Conservation (phyloP, 805 yeast genomes). For the Pichia exigua region DNA sequence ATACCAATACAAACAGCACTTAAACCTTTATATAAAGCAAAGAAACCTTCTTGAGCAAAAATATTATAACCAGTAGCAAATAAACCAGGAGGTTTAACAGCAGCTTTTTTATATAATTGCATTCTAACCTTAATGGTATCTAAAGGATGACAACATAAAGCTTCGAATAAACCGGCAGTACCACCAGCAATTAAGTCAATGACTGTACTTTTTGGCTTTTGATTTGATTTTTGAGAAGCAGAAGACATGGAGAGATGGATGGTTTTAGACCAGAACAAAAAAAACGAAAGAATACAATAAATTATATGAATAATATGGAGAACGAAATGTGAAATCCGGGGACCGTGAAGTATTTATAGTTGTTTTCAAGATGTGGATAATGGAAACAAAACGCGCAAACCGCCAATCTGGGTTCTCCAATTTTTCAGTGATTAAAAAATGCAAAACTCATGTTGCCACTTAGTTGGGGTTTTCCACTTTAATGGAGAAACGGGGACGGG, state of each 20-base stretch:
- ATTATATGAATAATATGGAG: background rate
- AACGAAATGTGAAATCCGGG: background rate
- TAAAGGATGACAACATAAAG: constrained; percentile 96
- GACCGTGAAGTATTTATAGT: background rate
- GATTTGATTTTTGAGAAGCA: constrained; percentile 16
- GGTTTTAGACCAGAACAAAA: background rate
- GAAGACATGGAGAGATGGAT: constrained; percentile 6
- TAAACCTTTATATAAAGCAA: constrained; percentile 88
- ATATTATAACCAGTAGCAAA: constrained; percentile 73
- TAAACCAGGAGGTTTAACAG: constrained; percentile 75
- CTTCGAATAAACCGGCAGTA: constrained; percentile 94
- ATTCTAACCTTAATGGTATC: constrained; percentile 96
- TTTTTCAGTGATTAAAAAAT: too few species aligned
- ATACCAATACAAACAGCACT: constrained; percentile 97
- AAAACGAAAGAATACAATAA: background rate
- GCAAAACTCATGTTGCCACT: too few species aligned
- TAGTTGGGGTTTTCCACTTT: too few species aligned
- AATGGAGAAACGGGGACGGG: too few species aligned
- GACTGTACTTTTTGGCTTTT: constrained; percentile 33
- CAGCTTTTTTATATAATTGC: constrained; percentile 80
- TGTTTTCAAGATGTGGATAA: background rate
- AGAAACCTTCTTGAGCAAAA: constrained; percentile 69
- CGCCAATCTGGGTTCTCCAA: background rate
- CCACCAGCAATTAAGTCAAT: constrained; percentile 88
- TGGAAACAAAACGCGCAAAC: background rate